Evolutionary conservation across 208 protist genomes (phyloP).

Genomic region (Leishmania lainsoni): DNA sequence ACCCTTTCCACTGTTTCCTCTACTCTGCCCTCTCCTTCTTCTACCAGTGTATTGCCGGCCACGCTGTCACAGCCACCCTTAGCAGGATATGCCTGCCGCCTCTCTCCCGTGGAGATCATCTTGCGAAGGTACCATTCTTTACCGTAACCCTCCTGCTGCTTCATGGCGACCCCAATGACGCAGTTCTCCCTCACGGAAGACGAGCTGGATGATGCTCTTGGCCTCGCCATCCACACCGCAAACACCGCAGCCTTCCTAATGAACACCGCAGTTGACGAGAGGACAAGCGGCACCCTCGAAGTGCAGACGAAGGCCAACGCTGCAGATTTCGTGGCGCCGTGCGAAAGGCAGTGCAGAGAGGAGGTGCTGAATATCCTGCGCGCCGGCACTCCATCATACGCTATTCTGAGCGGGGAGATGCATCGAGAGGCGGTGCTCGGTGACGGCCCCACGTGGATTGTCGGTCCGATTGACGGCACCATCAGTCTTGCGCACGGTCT

Average conservation of each 20-base stretch:
- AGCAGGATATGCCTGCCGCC: background rate
- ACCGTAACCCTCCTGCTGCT: background rate
- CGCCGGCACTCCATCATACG: conserved; percentile 56
- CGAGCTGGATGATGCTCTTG: conserved; percentile 64
- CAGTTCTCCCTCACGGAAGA: conserved; percentile 39
- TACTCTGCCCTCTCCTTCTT: conserved; percentile 6
- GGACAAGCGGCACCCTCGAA: conserved; percentile 27
- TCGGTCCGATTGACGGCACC: conserved; percentile 83
- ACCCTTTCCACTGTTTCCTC: background rate
- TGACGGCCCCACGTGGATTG: conserved; percentile 81
- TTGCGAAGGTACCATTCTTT: background rate
- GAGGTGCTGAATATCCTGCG: conserved; percentile 72
- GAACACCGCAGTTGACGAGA: conserved; percentile 66
- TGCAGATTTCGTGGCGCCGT: conserved; percentile 72
- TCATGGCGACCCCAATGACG: conserved; percentile 10
- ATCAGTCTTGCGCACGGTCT: conserved; percentile 83
- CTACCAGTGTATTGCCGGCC: background rate
- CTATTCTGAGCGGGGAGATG: conserved; percentile 70
- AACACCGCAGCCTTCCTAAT: conserved; percentile 61
- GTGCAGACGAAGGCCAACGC: conserved; percentile 48
- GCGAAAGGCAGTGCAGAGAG: conserved; percentile 79
- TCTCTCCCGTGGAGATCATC: background rate
- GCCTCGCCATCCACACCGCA: conserved; percentile 63
- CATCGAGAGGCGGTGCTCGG: conserved; percentile 38
- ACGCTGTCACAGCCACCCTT: background rate